Percentiles rank a stretch among this genome's conserved stretches.
Conservation (phyloP, 106 monocot species). For the Dioscorea zingiberensis region DNA sequence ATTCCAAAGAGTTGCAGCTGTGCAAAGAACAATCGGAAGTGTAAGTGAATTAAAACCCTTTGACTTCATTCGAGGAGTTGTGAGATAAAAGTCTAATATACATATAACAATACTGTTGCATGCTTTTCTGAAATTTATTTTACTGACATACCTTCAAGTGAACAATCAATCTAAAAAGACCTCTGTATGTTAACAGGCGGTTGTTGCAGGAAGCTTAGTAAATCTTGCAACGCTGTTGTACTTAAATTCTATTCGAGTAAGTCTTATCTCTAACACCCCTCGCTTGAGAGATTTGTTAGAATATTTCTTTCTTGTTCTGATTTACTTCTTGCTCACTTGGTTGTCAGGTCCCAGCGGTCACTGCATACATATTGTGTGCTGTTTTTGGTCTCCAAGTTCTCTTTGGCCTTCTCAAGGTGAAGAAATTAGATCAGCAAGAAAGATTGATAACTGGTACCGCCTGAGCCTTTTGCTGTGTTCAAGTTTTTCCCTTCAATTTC, state of each 20-base stretch:
- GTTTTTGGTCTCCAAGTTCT: slow-evolving; percentile 83
- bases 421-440: slow-evolving; percentile 76
- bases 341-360: slow-evolving; percentile 65
- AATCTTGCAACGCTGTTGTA: slow-evolving; percentile 90
- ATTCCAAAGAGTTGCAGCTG: slow-evolving; percentile 83
- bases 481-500: neutral
- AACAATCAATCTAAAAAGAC: too few relatives aligned
- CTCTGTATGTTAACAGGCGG: slow-evolving; percentile 38
- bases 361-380: slow-evolving; percentile 56
- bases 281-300: neutral
- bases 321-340: neutral
- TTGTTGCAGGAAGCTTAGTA: slow-evolving; percentile 80
- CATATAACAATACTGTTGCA: too few relatives aligned
- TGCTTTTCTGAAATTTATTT: too few relatives aligned
- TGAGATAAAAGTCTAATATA: too few relatives aligned
- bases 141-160: too few relatives aligned
- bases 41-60: slow-evolving; percentile 37
- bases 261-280: slow-evolving; percentile 5
- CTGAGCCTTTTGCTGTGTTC: slow-evolving; percentile 16
- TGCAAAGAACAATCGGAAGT: slow-evolving; percentile 82
- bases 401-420: slow-evolving; percentile 72
- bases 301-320: neutral
- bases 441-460: slow-evolving; percentile 90
- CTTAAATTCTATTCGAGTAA: slow-evolving; percentile 78
- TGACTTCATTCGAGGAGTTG: too few relatives aligned